Conservation (phyloP, 2,329 filamentous ascomycete genomes). For the Verticillium isaacii region DNA sequence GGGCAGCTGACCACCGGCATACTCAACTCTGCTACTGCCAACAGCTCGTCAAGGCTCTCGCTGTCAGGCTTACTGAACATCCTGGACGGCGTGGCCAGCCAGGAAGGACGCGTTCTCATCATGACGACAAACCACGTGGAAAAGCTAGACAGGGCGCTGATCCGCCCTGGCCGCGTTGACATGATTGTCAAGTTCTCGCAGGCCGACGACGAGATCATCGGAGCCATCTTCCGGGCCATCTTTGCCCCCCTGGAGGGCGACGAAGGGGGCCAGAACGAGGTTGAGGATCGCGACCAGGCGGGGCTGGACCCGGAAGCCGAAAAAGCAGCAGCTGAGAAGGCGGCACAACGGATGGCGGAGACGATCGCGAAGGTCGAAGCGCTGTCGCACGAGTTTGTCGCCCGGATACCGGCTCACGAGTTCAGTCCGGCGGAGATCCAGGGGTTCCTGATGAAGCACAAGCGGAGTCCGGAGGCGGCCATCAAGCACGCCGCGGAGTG, state of each 20-base stretch:
- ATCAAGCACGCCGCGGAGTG: conserved; percentile 43
- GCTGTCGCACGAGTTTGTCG: conserved; percentile 44
- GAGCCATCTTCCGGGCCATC: conserved; percentile 53
- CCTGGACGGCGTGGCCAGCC: conserved; percentile 67
- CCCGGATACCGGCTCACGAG: conserved; percentile 45
- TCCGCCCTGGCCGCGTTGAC: conserved; percentile 58
- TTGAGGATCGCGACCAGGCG: neutral
- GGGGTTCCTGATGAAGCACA: conserved; percentile 52
- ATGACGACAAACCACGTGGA: conserved; percentile 64
- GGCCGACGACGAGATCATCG: conserved; percentile 47
- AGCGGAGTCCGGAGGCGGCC: conserved; percentile 44
- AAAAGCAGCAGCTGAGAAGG: conserved; percentile 24
- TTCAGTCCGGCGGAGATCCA: conserved; percentile 60
- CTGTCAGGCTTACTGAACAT: conserved; percentile 77
- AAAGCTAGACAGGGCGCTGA: conserved; percentile 57
- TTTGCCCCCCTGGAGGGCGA: conserved; percentile 49
- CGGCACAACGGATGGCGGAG: conserved; percentile 25
- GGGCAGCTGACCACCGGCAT: conserved; percentile 24
- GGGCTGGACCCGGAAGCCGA: conserved; percentile 8
- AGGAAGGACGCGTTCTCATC: conserved; percentile 58
- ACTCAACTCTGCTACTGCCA: conserved; percentile 14
- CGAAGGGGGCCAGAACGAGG: conserved; percentile 21
- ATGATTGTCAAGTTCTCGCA: conserved; percentile 53
- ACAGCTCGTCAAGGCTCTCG: conserved; percentile 43
- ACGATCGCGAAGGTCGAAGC: conserved; percentile 34